Conservation (phyloP, 306 rosid species). For the Phaseolus lunatus region DNA sequence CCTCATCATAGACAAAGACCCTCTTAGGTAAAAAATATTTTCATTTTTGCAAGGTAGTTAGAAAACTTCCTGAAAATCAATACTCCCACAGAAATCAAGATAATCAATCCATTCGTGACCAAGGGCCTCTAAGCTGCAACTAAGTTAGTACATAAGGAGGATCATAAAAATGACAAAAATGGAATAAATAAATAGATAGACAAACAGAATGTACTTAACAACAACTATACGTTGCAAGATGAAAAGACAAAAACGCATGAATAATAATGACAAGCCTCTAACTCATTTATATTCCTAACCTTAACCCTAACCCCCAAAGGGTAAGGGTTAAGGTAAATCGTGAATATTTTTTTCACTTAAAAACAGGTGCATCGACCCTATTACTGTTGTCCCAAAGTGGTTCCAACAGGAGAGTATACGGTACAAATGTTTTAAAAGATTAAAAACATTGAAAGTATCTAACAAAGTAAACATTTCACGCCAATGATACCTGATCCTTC, state of each 20-base stretch:
- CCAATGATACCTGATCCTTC: constrained; percentile 61
- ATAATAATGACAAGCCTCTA: neutral
- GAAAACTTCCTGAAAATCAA: neutral
- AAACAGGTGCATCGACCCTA: constrained; percentile 2
- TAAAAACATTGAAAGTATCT: neutral
- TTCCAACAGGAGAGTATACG: neutral
- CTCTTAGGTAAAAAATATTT: constrained; percentile 57
- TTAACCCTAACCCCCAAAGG: neutral
- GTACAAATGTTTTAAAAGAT: neutral
- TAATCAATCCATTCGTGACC: neutral
- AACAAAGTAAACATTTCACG: neutral
- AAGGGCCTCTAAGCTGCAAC: neutral
- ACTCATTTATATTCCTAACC: neutral
- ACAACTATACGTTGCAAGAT: neutral
- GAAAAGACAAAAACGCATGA: neutral
- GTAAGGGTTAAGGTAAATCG: neutral
- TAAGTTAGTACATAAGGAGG: neutral
- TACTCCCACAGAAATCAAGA: neutral
- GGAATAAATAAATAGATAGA: neutral
- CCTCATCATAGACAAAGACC: constrained; percentile 53
- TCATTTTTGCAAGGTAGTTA: neutral
- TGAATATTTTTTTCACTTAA: neutral
- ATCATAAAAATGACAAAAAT: neutral
- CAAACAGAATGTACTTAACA: neutral
- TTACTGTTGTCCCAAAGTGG: neutral